Base-by-base conservation (phyloP, 768 basidiomycete genomes). In the Leccinellum albellum region DNA sequence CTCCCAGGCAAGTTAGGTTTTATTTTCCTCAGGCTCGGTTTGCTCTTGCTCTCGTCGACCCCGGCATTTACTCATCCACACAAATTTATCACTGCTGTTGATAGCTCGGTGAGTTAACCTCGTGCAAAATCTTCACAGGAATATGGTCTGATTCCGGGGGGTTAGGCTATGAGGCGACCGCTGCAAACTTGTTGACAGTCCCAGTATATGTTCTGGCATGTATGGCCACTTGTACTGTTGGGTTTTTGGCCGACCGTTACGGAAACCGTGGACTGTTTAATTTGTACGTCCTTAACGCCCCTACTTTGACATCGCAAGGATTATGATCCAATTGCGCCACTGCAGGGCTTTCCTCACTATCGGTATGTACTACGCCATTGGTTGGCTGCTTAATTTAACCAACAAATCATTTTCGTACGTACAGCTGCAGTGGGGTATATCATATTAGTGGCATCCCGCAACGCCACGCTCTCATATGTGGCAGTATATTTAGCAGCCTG, bases 141-240 rank as follows among this genome's bases (percentile, higher is more conserved):
- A 40, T 40, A 21, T 31, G 13, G 48, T 31, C 52, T 60, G 54
- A 57, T 29, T 6, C 5, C 20, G 10, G 20, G 32, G 13, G 17
- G n/a, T 50, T 54, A 82, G 87, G 87, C 8, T 90, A 77, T 68
- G 72, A 73, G n/a, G 86, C 87, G 4, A 89, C 88, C 0, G 78
- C 78, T 0, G 89, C 90, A 8, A 91, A 91, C 68, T 75, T 91
- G 42, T 70, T 91, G 53, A 88, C 87, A 4, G 88, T 91, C 4
- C 90, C 89, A 0, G 87, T 90, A 35, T 92, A 91, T 64, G 78
- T 77, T 8, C 77, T 83, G 45, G 90, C 89, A 12, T 85, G 87
- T 61, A 73, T 85, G 23, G 68, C 83, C 37, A 91, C 89, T 4
- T 87, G 84, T 64, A 52, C 70, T 0, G 82, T 89, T 31, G 88